phyloP scores from a whole-genome alignment of 176 grass and related monocot species.

The Paspalum notatum region DNA sequence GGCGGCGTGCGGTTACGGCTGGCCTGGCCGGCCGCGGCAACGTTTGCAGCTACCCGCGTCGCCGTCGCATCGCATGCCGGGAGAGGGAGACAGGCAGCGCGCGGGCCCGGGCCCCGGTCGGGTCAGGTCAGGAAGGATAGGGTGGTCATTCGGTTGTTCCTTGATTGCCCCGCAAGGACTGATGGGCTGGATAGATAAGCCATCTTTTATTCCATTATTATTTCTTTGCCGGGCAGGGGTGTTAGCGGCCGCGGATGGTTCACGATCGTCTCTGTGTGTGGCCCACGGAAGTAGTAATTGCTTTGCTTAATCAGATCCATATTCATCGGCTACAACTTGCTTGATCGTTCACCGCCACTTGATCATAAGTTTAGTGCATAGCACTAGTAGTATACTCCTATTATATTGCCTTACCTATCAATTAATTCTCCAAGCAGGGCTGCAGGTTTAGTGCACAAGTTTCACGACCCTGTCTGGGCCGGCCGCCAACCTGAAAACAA shows the following conservation, averaged over 20 bases:
- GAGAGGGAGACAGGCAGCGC: background rate
- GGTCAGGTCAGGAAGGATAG: background rate
- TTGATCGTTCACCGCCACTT: no score
- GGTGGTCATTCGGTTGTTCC: background rate
- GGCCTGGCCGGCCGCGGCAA: background rate
- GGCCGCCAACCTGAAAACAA: background rate
- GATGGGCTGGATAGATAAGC: conserved; percentile 14
- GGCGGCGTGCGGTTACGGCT: background rate
- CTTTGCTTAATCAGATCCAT: no score
- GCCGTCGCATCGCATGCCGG: background rate
- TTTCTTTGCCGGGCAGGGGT: no score
- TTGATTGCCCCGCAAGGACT: background rate
- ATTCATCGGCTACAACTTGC: no score
- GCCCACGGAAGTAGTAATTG: no score
- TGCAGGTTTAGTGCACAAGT: conserved; percentile 11
- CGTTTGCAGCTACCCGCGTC: background rate
- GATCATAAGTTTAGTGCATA: no score
- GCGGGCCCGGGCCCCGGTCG: no score
- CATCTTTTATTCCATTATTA: background rate
- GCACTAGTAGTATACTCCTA: background rate
- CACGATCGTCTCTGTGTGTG: no score
- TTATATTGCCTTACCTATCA: background rate
- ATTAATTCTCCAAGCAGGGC: background rate
- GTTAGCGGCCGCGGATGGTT: no score
- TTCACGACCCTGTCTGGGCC: background rate